Evolutionary conservation across 768 basidiomycete species (phyloP).

Genomic region (Collybia nuda): DNA sequence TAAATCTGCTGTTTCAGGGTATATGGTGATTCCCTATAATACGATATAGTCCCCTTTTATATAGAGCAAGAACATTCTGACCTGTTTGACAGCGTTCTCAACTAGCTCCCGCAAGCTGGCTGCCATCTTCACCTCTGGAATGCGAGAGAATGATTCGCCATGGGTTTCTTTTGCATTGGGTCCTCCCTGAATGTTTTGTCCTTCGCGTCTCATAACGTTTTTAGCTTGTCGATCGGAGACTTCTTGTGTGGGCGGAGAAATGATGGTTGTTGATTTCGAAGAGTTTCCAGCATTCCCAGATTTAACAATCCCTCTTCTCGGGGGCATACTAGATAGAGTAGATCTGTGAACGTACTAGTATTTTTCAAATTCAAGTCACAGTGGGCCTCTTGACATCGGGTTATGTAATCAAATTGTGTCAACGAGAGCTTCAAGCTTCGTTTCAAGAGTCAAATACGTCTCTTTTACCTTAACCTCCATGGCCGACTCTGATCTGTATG

Average conservation of each 20-base stretch:
- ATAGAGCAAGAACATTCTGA: constrained; percentile 17
- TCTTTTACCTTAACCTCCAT: constrained; percentile 31
- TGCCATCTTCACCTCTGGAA: constrained; percentile 85
- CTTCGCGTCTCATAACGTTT: constrained; percentile 45
- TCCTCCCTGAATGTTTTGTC: constrained; percentile 13
- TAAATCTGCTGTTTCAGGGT: constrained; percentile 44
- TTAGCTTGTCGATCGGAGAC: constrained; percentile 69
- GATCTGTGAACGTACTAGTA: background rate
- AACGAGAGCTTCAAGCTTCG: constrained; percentile 2
- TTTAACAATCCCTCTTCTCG: constrained; percentile 76
- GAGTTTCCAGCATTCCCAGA: constrained; percentile 92
- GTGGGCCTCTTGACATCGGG: no score
- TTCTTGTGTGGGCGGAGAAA: constrained; percentile 25
- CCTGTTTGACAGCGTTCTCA: constrained; percentile 80
- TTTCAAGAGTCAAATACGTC: background rate
- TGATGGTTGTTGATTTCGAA: constrained; percentile 46
- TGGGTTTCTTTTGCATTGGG: constrained; percentile 16
- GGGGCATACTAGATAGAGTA: constrained; percentile 45
- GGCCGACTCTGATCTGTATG: constrained; percentile 79
- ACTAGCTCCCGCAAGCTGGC: constrained; percentile 71
- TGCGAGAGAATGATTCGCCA: constrained; percentile 34
- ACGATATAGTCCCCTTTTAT: constrained; percentile 7
- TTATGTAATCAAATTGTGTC: constrained; percentile 11
- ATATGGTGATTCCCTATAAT: constrained; percentile 49
- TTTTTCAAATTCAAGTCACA: no score